Evolutionary conservation across 2,329 filamentous ascomycete genomes (phyloP).

Genomic region (Xylariaceae sp.): DNA sequence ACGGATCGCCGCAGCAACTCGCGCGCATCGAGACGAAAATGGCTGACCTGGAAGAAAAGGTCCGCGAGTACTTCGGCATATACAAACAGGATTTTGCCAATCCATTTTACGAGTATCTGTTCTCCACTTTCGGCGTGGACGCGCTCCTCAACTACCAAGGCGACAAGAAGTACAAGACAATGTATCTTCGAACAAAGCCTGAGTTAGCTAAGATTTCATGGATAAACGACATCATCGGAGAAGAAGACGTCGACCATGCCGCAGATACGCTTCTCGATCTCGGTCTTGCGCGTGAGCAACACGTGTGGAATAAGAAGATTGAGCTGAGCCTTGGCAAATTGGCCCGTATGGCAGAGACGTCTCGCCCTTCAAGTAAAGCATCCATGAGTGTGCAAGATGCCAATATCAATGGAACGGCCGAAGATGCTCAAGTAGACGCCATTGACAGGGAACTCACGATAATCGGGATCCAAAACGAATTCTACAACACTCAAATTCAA

Average conservation of each 20-base stretch:
- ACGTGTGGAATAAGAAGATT: conserved; percentile 90
- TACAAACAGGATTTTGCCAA: conserved; percentile 66
- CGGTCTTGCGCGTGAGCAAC: conserved; percentile 67
- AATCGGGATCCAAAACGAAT: conserved; percentile 72
- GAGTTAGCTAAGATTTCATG: conserved; percentile 77
- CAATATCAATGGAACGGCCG: conserved; percentile 16
- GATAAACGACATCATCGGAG: conserved; percentile 86
- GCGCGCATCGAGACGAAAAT: conserved; percentile 39
- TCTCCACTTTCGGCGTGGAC: conserved; percentile 62
- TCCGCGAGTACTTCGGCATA: conserved; percentile 52
- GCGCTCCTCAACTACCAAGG: conserved; percentile 67
- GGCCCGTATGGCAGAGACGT: conserved; percentile 61
- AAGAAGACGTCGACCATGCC: conserved; percentile 71
- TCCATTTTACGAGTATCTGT: conserved; percentile 75
- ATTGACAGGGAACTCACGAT: conserved; percentile 63
- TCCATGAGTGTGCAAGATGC: conserved; percentile 23
- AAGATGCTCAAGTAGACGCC: conserved; percentile 36
- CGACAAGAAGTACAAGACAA: conserved; percentile 69
- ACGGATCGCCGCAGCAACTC: conserved; percentile 31
- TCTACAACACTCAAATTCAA: conserved; percentile 64
- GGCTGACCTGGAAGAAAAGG: conserved; percentile 43
- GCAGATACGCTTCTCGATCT: conserved; percentile 66
- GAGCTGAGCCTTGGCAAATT: conserved; percentile 88
- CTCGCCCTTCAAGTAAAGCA: conserved; percentile 25
- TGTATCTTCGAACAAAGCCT: conserved; percentile 69